phyloP scores from a whole-genome alignment of 441 rosid species.

The Pelargonium australe region DNA sequence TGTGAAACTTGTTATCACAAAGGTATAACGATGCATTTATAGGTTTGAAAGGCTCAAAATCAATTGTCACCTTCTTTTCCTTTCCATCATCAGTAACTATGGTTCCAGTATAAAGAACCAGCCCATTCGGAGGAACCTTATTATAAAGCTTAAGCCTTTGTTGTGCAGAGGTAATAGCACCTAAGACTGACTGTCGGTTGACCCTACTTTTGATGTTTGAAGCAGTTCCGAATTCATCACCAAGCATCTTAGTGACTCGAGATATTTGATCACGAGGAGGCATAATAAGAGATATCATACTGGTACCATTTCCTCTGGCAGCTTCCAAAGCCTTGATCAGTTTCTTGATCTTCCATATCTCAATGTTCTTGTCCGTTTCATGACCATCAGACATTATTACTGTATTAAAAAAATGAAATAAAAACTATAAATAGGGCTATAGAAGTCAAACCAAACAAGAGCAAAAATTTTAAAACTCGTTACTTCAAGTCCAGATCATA shows the following conservation, averaged over 20 bases:
- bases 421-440: not conserved
- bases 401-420: not conserved
- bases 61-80: slow-evolving; percentile 19
- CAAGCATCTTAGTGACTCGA: slow-evolving; percentile 16
- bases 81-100: slow-evolving; percentile 18
- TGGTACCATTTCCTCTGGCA: slow-evolving; percentile 20
- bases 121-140: slow-evolving; percentile 21
- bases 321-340: slow-evolving; percentile 18
- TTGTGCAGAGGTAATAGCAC: slow-evolving; percentile 11
- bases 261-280: slow-evolving; percentile 20
- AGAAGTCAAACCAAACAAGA: not conserved
- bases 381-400: slow-evolving; percentile 12
- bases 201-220: slow-evolving; percentile 22
- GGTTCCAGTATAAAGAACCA: slow-evolving; percentile 17
- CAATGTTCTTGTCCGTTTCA: slow-evolving; percentile 16
- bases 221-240: slow-evolving; percentile 18
- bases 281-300: slow-evolving; percentile 20
- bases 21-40: slow-evolving; percentile 17
- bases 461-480: not conserved
- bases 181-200: slow-evolving; percentile 16
- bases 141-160: slow-evolving; percentile 21
- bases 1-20: slow-evolving; percentile 23
- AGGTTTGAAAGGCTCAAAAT: slow-evolving; percentile 21
- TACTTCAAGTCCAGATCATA: not conserved
- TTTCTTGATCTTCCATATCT: slow-evolving; percentile 23